Conservation (phyloP, 2,329 filamentous ascomycete genomes). For the Geosmithia morbida region DNA sequence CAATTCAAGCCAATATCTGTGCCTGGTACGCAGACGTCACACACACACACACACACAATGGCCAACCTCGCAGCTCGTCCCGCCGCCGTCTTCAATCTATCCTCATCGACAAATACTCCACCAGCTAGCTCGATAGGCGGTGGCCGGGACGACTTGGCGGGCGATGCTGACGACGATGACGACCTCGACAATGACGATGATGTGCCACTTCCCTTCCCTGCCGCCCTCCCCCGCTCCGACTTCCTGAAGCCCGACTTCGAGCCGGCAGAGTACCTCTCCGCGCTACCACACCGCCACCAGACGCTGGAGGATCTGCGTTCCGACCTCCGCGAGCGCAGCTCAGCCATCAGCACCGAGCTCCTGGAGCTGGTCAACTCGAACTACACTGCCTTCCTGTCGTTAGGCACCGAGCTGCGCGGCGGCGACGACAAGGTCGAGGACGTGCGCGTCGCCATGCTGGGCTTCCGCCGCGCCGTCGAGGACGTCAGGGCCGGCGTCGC, state of each 20-base stretch:
- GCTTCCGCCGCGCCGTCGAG: slow-evolving; percentile 71
- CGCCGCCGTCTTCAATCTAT: slow-evolving; percentile 10
- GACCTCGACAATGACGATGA: slow-evolving; percentile 42
- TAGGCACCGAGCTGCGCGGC: slow-evolving; percentile 69
- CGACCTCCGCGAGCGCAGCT: slow-evolving; percentile 70
- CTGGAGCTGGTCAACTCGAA: slow-evolving; percentile 92
- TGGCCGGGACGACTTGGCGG: not conserved
- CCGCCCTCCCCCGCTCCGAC: slow-evolving; percentile 66
- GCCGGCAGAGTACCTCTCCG: slow-evolving; percentile 65
- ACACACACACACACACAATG: slow-evolving; percentile 4
- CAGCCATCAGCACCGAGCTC: slow-evolving; percentile 70
- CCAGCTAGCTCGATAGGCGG: slow-evolving; percentile 19
- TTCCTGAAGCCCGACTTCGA: slow-evolving; percentile 71
- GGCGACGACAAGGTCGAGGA: slow-evolving; percentile 89
- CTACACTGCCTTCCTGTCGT: slow-evolving; percentile 76
- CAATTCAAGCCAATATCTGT: too few relatives aligned
- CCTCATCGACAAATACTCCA: slow-evolving; percentile 8
- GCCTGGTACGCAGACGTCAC: too few relatives aligned
- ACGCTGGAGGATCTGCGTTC: slow-evolving; percentile 85
- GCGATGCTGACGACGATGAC: slow-evolving; percentile 14
- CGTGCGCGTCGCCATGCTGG: slow-evolving; percentile 72
- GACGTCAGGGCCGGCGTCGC: slow-evolving; percentile 54
- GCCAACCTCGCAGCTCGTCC: slow-evolving; percentile 10
- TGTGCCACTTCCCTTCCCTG: slow-evolving; percentile 72
- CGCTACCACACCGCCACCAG: slow-evolving; percentile 76